Conservation (phyloP, 2,329 filamentous ascomycete species). For the Leptosphaerulina australis region DNA sequence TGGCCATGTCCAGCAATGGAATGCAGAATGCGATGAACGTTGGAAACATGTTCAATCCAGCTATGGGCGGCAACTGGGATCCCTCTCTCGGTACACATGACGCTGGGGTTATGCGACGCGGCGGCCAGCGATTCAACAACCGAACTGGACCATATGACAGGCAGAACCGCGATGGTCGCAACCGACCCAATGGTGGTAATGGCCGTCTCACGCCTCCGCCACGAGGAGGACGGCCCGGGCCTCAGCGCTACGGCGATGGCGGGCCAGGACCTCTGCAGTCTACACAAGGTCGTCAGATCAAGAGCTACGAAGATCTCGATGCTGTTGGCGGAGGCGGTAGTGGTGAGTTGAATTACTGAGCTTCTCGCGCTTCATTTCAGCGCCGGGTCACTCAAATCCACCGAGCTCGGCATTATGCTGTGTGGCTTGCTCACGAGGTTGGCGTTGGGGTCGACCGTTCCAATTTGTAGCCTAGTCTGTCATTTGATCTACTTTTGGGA, state of each 20-base stretch:
- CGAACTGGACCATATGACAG: conserved; percentile 51
- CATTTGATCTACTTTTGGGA: conserved; percentile 10
- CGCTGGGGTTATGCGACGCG: conserved; percentile 53
- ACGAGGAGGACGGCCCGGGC: conserved; percentile 54
- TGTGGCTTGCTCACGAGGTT: conserved; percentile 20
- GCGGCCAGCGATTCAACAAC: conserved; percentile 48
- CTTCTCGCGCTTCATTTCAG: no score
- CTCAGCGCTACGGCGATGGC: conserved; percentile 76
- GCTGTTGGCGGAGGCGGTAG: conserved; percentile 68
- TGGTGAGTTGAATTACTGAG: conserved; percentile 89
- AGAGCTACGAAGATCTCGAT: conserved; percentile 97
- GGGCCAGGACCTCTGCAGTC: conserved; percentile 85
- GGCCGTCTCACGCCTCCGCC: conserved; percentile 57
- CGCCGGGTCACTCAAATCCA: not conserved
- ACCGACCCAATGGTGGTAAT: conserved; percentile 54
- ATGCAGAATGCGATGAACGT: conserved; percentile 47
- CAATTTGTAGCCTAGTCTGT: conserved; percentile 21
- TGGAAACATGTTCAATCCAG: conserved; percentile 57
- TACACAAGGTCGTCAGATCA: conserved; percentile 87
- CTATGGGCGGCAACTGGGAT: conserved; percentile 64
- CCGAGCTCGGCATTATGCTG: conserved; percentile 1
- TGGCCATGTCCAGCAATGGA: conserved; percentile 62
- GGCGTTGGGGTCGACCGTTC: conserved; percentile 25
- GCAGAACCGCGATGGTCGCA: conserved; percentile 49
- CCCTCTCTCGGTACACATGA: conserved; percentile 43